Conservation (phyloP, 2,329 filamentous ascomycete genomes). For the Mariannaea elegans region DNA sequence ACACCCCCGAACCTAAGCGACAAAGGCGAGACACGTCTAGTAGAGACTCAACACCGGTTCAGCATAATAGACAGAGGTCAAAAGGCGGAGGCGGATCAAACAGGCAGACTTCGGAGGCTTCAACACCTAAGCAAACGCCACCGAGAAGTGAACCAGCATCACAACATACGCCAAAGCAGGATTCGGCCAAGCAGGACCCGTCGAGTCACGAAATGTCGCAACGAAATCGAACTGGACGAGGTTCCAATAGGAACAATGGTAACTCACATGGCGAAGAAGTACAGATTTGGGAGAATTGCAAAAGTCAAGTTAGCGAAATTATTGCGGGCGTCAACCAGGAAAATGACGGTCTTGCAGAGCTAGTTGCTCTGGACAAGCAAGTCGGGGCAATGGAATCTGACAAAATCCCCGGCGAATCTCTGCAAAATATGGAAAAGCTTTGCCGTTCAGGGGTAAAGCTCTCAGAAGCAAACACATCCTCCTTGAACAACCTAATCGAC, state of each 20-base stretch:
- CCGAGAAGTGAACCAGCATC: conserved; percentile 28
- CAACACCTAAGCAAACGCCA: conserved; percentile 37
- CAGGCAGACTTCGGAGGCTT: conserved; percentile 27
- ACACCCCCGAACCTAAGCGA: conserved; percentile 38
- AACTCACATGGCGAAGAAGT: conserved; percentile 54
- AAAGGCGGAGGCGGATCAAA: conserved; percentile 31
- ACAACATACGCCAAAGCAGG: conserved; percentile 32
- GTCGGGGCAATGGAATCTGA: conserved; percentile 50
- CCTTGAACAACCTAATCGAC: conserved; percentile 51
- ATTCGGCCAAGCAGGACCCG: conserved; percentile 35
- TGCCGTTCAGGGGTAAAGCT: conserved; percentile 54
- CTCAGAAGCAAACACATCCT: conserved; percentile 49
- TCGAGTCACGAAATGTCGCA: conserved; percentile 50
- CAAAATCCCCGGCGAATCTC: conserved; percentile 47
- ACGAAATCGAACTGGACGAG: conserved; percentile 55
- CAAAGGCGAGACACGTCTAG: conserved; percentile 39
- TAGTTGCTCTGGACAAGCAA: conserved; percentile 52
- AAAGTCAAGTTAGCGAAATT: conserved; percentile 51
- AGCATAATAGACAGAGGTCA: conserved; percentile 29
- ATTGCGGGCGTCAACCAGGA: conserved; percentile 53
- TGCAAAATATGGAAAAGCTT: conserved; percentile 54
- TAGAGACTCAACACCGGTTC: conserved; percentile 39
- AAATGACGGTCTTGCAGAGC: conserved; percentile 51
- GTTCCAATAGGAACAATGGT: conserved; percentile 55
- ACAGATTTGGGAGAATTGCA: conserved; percentile 53